Evolutionary conservation across 1,284 basidiomycete genomes (phyloP), one percentile per base, ranked within the genome.

Genomic region (Ustilago curta): DNA sequence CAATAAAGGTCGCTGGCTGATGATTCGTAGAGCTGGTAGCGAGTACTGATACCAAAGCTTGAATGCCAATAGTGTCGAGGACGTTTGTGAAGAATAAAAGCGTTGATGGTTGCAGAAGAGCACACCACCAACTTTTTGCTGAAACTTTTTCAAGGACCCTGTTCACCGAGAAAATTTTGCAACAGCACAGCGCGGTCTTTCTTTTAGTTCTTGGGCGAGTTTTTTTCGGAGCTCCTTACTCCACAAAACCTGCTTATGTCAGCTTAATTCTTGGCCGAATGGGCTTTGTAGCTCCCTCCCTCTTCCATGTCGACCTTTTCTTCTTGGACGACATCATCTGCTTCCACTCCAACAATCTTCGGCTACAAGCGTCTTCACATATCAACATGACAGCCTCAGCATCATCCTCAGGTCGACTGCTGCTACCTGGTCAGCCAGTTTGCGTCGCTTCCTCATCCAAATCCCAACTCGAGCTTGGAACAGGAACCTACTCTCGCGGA

Each of bases 371-470:
- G 19, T 16, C 32, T 9, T 18, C 45, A 31, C 27, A 21, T 4
- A 3, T 18, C 16, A 47, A 25, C 27, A 65, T 62, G 59, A 42
- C 59, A 25, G 40, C 61, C 21, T 60, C 68, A 11, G 51, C 61
- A 32, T 51, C 66, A 37, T 29, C 59, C 31, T 4, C 29, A 27
- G 50, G 58, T 2, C 31, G 68, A 31, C 58, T 76, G 1, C 42
- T 80, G 32, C 66, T 80, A 6, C 78, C 78, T 1, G 78, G 78
- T 3, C 78, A 80, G 32, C 78, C 78, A 8, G 54, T 80, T 2
- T 69, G 63, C 0, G 45, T 73, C 12, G 40, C 59, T 12, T 43
- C 31, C 19, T 16, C 59, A 0, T 25, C 50, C 12, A 58, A 62
- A 40, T 39, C 63, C 3, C 29, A 43, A 29, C 68, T 70, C n/a